Percentiles rank a stretch among this genome's conserved stretches.
Conservation (phyloP, 2,329 filamentous ascomycete genomes). For the Chrysosporium keratinophilum region DNA sequence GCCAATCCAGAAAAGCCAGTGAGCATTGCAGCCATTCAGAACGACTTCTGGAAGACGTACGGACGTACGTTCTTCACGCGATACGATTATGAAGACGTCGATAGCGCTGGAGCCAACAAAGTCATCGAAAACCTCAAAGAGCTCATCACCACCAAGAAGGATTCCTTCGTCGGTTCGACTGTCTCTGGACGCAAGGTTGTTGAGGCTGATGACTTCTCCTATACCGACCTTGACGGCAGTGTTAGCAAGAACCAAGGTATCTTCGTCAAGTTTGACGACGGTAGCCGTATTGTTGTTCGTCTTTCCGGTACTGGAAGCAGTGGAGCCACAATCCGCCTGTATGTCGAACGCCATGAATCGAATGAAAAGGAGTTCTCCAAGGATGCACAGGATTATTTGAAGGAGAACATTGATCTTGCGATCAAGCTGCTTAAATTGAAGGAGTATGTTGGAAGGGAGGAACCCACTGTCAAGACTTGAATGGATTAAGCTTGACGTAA, state of each 20-base stretch:
- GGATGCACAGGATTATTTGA: constrained; percentile 88
- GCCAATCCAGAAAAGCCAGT: constrained; percentile 68
- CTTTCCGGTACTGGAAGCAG: constrained; percentile 91
- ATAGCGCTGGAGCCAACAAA: constrained; percentile 82
- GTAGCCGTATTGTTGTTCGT: constrained; percentile 88
- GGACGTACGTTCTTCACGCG: constrained; percentile 98
- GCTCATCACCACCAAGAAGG: constrained; percentile 58
- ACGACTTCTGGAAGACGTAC: constrained; percentile 93
- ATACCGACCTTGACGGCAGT: constrained; percentile 96
- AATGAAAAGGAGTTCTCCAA: constrained; percentile 66
- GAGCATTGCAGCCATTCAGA: constrained; percentile 91
- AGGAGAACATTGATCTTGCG: constrained; percentile 77
- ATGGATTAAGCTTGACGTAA: neutral
- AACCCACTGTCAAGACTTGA: constrained; percentile 95
- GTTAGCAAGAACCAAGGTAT: constrained; percentile 93
- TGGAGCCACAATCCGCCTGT: constrained; percentile 90
- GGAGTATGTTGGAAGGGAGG: constrained; percentile 81
- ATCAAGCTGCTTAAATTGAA: constrained; percentile 82
- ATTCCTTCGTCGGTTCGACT: constrained; percentile 72
- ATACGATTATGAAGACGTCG: constrained; percentile 95
- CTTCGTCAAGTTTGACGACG: constrained; percentile 86
- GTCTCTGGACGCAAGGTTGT: constrained; percentile 73
- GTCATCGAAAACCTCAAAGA: constrained; percentile 71
- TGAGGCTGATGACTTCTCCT: constrained; percentile 91
- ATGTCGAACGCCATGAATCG: constrained; percentile 88